A percentile compares a stretch with the other conserved stretches of the same genome.
These are phyloP conservation scores for Xanthoconium stramineum DNA, from an alignment of 768 basidiomycete species.

Conservation along the genomic window DNA sequence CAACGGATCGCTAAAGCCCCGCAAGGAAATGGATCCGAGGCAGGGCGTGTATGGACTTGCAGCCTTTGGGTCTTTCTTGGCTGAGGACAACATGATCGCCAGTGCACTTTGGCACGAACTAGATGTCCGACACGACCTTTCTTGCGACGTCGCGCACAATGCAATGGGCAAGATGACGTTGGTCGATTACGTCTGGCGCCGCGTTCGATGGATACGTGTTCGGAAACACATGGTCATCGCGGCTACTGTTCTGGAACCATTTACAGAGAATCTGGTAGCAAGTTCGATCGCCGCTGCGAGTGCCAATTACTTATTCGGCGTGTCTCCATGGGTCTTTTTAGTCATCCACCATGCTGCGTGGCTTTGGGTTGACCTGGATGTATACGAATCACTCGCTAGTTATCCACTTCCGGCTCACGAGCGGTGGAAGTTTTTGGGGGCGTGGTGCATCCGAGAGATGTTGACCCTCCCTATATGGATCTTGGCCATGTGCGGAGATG, in stretches of 20 bases:
- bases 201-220: conserved; percentile 96
- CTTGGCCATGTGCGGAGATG: conserved; percentile 74
- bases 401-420: conserved; percentile 50
- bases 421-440: conserved; percentile 60
- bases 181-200: conserved; percentile 79
- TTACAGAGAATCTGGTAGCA: conserved; percentile 82
- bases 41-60: conserved; percentile 52
- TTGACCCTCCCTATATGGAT: conserved; percentile 88
- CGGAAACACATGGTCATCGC: conserved; percentile 88
- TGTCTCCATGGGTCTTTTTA: conserved; percentile 54
- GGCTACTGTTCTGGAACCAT: conserved; percentile 87
- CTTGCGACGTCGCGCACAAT: conserved; percentile 87
- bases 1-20: conserved; percentile 60
- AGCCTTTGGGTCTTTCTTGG: conserved; percentile 84
- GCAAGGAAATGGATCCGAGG: conserved; percentile 19
- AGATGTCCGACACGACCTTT: conserved; percentile 82
- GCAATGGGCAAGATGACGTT: conserved; percentile 87
- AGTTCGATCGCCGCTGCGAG: conserved; percentile 63
- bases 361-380: conserved; percentile 78
- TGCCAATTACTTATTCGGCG: conserved; percentile 45
- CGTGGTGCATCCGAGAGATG: conserved; percentile 79
- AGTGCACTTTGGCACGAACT: conserved; percentile 92
- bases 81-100: conserved; percentile 98
- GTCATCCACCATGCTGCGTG: conserved; percentile 62
- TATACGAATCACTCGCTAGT: conserved; percentile 73